These are phyloP conservation scores for Trypanosoma brucei DNA, from an alignment of 208 protist species.

Conservation along the genomic window DNA sequence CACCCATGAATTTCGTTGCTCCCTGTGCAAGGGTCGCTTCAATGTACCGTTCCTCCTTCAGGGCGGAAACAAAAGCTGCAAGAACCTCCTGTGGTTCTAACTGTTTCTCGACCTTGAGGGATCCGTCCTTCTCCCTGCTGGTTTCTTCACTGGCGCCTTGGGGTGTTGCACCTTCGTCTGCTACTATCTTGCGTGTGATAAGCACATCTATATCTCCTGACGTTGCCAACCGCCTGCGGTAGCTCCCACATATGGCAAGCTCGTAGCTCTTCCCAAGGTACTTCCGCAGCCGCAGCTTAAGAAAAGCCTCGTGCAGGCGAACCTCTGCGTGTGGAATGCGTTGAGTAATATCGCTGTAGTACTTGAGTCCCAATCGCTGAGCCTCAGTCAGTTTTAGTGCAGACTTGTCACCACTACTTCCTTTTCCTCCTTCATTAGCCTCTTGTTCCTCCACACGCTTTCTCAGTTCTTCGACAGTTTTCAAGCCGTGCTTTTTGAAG, in stretches of 20 bases:
- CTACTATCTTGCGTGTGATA: conserved; percentile 47
- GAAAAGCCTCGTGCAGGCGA: conserved; percentile 70
- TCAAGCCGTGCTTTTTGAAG: conserved; percentile 68
- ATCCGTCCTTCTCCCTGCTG: not conserved
- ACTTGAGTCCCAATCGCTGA: conserved; percentile 71
- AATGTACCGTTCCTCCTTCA: conserved; percentile 71
- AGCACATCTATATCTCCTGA: conserved; percentile 88
- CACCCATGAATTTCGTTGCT: conserved; percentile 85
- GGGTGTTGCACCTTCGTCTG: not conserved
- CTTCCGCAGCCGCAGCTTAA: conserved; percentile 69
- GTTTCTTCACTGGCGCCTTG: not conserved
- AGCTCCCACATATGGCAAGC: conserved; percentile 78
- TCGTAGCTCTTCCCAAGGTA: conserved; percentile 67
- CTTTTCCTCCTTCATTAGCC: conserved; percentile 21
- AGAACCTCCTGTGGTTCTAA: conserved; percentile 47
- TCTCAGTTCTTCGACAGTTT: conserved; percentile 43
- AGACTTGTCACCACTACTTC: conserved; percentile 10
- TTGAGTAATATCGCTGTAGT: conserved; percentile 75
- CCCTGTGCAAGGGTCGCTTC: conserved; percentile 79
- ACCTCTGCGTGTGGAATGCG: conserved; percentile 81
- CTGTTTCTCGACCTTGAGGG: not conserved
- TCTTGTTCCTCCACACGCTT: conserved; percentile 1
- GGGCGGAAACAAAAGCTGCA: conserved; percentile 39
- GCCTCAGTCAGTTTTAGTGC: conserved; percentile 60
- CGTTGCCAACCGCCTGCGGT: conserved; percentile 46